Evolutionary conservation across 768 basidiomycete genomes (phyloP).

Genomic region (Dentipellis fragilis): DNA sequence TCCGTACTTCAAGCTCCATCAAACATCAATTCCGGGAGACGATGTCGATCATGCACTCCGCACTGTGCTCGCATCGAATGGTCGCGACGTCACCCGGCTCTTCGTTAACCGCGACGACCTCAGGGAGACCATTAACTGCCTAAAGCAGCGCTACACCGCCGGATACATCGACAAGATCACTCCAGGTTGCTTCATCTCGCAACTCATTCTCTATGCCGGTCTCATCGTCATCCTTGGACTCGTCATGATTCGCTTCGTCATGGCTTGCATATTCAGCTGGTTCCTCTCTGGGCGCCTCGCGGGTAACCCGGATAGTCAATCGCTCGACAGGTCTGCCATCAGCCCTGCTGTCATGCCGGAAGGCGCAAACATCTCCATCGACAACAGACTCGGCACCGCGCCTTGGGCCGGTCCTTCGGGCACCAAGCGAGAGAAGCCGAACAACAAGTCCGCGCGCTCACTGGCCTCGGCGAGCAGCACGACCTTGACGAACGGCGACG

Average conservation of each 20-base stretch:
- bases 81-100: constrained; percentile 85
- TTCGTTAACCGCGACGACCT: constrained; percentile 68
- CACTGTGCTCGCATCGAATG: constrained; percentile 50
- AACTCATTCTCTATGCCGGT: constrained; percentile 81
- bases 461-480: constrained; percentile 42
- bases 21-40: constrained; percentile 58
- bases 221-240: constrained; percentile 87
- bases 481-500: constrained; percentile 36
- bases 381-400: constrained; percentile 86
- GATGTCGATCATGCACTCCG: constrained; percentile 78
- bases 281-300: constrained; percentile 80
- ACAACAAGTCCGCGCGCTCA: constrained; percentile 37
- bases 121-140: constrained; percentile 63
- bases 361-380: constrained; percentile 89
- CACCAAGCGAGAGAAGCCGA: constrained; percentile 38
- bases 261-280: constrained; percentile 98
- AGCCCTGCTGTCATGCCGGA: constrained; percentile 94
- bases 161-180: constrained; percentile 96
- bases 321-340: constrained; percentile 76
- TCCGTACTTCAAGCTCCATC: constrained; percentile 74
- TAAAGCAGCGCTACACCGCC: constrained; percentile 78
- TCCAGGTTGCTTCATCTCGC: constrained; percentile 89
- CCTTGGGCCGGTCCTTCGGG: constrained; percentile 74
- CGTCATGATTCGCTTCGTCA: constrained; percentile 83
- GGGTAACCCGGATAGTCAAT: constrained; percentile 57